These are phyloP conservation scores for Lotus japonicus DNA, from an alignment of 306 rosid genomes.

Conservation along the genomic window DNA sequence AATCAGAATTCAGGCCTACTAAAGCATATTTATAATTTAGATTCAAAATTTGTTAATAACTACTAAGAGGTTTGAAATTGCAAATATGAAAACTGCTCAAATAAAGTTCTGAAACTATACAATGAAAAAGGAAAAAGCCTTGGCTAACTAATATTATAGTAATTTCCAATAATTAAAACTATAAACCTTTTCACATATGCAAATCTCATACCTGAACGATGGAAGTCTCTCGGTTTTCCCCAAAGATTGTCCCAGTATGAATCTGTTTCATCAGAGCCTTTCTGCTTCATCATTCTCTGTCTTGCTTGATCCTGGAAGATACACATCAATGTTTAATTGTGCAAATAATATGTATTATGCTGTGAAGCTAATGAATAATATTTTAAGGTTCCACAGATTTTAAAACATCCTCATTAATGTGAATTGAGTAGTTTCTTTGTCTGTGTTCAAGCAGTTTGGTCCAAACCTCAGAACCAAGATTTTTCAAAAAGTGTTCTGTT, in stretches of 20 bases:
- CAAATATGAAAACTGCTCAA: background rate
- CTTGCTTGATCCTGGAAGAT: conserved; percentile 64
- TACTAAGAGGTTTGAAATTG: background rate
- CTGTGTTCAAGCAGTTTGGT: background rate
- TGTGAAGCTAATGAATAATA: conserved; percentile 4
- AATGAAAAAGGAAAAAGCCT: background rate
- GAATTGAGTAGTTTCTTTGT: background rate
- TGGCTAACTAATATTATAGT: background rate
- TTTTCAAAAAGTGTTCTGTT: background rate
- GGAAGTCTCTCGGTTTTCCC: conserved; percentile 52
- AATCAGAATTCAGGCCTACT: background rate
- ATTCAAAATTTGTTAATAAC: background rate
- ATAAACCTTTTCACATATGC: background rate
- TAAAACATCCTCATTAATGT: background rate
- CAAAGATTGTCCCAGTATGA: conserved; percentile 79
- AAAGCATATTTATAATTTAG: background rate
- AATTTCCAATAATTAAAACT: background rate
- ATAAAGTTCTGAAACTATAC: background rate
- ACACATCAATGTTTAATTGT: background rate
- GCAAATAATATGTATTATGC: background rate
- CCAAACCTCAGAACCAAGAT: background rate
- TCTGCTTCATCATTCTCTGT: conserved; percentile 67
- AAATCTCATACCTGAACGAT: conserved; percentile 49
- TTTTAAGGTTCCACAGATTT: background rate
- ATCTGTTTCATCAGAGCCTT: conserved; percentile 34